Evolutionary conservation across 108 stramenopile genomes (phyloP).

Genomic region (Nitzschia sp.): DNA sequence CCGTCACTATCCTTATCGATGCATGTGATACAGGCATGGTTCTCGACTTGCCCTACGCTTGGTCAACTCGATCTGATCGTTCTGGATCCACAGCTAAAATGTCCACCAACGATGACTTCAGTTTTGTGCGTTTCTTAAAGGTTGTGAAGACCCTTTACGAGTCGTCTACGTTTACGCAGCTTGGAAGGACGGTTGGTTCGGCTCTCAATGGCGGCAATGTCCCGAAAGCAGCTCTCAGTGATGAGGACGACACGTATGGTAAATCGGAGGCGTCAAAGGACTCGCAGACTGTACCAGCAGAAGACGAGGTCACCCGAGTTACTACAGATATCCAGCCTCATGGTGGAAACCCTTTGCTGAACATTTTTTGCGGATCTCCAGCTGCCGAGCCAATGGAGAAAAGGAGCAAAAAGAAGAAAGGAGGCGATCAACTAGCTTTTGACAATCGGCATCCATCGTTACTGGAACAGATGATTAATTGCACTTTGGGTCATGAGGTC

Average conservation of each 20-base stretch:
- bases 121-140: constrained; percentile 86
- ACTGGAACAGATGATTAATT: constrained; percentile 24
- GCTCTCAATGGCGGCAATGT: constrained; percentile 28
- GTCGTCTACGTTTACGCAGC: constrained; percentile 76
- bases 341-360: neutral
- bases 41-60: constrained; percentile 82
- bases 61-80: constrained; percentile 65
- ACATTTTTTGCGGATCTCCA: constrained; percentile 2
- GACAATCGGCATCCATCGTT: constrained; percentile 3
- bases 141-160: constrained; percentile 88
- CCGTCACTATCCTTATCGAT: constrained; percentile 80
- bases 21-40: constrained; percentile 82
- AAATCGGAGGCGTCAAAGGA: neutral
- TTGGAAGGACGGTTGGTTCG: constrained; percentile 59
- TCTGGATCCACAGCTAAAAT: constrained; percentile 52
- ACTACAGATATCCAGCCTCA: neutral
- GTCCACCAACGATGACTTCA: constrained; percentile 80
- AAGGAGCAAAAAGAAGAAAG: constrained; percentile 1
- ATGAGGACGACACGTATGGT: neutral
- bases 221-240: neutral
- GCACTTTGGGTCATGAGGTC: constrained; percentile 15
- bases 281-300: neutral
- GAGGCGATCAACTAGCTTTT: neutral
- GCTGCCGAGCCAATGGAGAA: neutral
- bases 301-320: constrained; percentile 5